Base-by-base conservation (phyloP, 1,284 basidiomycete species). In the Marasmius fiardii region DNA sequence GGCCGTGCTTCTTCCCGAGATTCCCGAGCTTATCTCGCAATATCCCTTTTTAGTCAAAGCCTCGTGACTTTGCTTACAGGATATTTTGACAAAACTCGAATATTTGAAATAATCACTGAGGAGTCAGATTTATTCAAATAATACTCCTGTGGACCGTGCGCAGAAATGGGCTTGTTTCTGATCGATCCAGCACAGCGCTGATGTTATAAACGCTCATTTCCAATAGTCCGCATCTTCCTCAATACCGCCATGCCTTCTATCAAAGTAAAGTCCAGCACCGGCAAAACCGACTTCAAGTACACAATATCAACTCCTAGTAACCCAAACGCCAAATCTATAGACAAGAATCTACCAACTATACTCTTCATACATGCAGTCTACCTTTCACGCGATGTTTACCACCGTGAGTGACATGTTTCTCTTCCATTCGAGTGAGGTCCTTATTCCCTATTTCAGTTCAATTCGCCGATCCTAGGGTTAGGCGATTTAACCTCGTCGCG, bases 301-400 rank as follows among this genome's bases (percentile, higher is more conserved):
- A 63, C 61, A 18, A 73, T 76, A 23, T 63, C 72, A 3, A 76
- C 74, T 4, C 73, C 74, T 5, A 67, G 61, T 18, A 66, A 60
- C 18, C 54, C 64, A 7, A 64, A 61, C 10, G 69, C 68, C 20
- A 59, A 65, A 26, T 50, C 59, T 7, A 69, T 76, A 43, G 65
- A 65, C 41, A 60, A 66, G 24, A 61, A 61, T 20, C 39, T 74
- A n/a, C 74, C 73, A 12, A 70, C 65, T 8, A 64, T 76, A 31
- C 51, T 76, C 18, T 72, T 74, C 58, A 59, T 75, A 21, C 73
- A 75, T 56, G 66, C 69, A 10, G 66, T 67, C 34, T 74, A 70
- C 60, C 52, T 68, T 26, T 60, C 64, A 11, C 64, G 68, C 24
- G 67, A 70, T 28, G 56, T 68, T 31, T 75, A 71, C 56, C 66